Percentiles rank a stretch among this genome's conserved stretches.
These are phyloP conservation scores for Cymbopogon flexuosus DNA, from an alignment of 202 grass and related monocot species.

Conservation along the genomic window DNA sequence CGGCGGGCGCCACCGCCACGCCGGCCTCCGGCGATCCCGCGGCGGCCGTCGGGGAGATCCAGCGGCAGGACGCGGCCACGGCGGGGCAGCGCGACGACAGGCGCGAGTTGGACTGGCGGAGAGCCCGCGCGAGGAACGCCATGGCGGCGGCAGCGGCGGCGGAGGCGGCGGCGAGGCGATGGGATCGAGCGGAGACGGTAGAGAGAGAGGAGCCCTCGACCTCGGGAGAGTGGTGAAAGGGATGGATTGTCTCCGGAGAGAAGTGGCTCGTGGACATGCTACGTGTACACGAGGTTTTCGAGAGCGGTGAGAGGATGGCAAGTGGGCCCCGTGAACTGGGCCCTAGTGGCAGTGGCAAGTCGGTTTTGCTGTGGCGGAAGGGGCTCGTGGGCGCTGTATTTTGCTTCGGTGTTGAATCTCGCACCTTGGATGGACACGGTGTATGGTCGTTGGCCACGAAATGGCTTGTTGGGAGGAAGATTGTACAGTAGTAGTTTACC, in stretches of 20 bases:
- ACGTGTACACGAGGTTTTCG: background rate
- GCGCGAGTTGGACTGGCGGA: constrained; percentile 57
- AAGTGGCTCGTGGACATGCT: background rate
- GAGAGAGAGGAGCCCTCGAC: constrained; percentile 22
- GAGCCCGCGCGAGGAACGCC: constrained; percentile 71
- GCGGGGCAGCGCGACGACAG: constrained; percentile 29
- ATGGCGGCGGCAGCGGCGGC: constrained; percentile 36
- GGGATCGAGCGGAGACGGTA: constrained; percentile 26
- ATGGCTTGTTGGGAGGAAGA: background rate
- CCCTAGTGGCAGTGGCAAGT: accelerated
- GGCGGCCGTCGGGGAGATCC: constrained; percentile 67
- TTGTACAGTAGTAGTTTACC: background rate
- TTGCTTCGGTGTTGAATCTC: background rate
- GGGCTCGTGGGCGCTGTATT: background rate
- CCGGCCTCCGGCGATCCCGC: constrained; percentile 53
- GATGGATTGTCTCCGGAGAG: background rate
- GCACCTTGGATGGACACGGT: background rate
- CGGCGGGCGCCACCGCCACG: constrained; percentile 37
- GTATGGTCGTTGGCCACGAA: background rate
- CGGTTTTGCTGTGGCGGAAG: background rate
- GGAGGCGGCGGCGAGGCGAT: constrained; percentile 21
- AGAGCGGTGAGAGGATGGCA: background rate
- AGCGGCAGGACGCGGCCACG: constrained; percentile 40
- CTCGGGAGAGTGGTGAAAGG: constrained; percentile 11
- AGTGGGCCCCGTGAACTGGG: background rate